A percentile compares a stretch with the other conserved stretches of the same genome.
phyloP scores from a whole-genome alignment of 2,329 filamentous ascomycete genomes.

The Penicillium verrucosum region DNA sequence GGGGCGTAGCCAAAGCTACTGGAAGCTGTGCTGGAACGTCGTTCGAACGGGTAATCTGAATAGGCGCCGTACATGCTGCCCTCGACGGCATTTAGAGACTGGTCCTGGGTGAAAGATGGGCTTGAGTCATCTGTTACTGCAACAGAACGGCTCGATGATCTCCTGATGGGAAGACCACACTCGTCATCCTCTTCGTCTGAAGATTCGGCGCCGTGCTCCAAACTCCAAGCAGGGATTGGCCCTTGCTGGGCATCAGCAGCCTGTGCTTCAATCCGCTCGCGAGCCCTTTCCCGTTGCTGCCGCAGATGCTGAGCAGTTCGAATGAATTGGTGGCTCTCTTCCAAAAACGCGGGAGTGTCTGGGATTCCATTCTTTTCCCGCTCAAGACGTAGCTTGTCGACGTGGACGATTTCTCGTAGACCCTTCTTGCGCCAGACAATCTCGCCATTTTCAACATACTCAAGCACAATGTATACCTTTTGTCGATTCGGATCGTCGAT shows the following conservation, averaged over 20 bases:
- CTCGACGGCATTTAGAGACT: constrained; percentile 58
- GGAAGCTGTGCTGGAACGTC: constrained; percentile 77
- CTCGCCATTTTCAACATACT: constrained; percentile 91
- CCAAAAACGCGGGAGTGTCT: constrained; percentile 57
- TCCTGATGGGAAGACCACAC: constrained; percentile 26
- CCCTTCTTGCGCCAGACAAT: constrained; percentile 92
- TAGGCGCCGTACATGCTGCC: constrained; percentile 76
- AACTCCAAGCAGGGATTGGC: constrained; percentile 72
- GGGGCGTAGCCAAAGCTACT: constrained; percentile 52
- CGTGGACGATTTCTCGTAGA: constrained; percentile 73
- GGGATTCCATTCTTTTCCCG: constrained; percentile 70
- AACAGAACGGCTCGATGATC: constrained; percentile 35
- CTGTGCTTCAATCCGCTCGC: constrained; percentile 59
- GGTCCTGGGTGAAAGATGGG: constrained; percentile 46
- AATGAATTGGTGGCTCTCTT: constrained; percentile 45
- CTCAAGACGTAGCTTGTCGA: constrained; percentile 78
- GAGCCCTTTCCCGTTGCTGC: constrained; percentile 52
- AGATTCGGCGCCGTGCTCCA: constrained; percentile 68
- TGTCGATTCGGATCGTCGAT: constrained; percentile 95
- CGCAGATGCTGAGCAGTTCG: constrained; percentile 36
- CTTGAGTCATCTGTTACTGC: constrained; percentile 50
- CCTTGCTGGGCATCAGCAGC: constrained; percentile 52
- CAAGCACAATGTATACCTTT: constrained; percentile 97
- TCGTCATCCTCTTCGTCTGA: constrained; percentile 48
- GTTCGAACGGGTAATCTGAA: constrained; percentile 58